Conservation (phyloP, 2,329 filamentous ascomycete genomes). For the Trichoderma aggressivum region DNA sequence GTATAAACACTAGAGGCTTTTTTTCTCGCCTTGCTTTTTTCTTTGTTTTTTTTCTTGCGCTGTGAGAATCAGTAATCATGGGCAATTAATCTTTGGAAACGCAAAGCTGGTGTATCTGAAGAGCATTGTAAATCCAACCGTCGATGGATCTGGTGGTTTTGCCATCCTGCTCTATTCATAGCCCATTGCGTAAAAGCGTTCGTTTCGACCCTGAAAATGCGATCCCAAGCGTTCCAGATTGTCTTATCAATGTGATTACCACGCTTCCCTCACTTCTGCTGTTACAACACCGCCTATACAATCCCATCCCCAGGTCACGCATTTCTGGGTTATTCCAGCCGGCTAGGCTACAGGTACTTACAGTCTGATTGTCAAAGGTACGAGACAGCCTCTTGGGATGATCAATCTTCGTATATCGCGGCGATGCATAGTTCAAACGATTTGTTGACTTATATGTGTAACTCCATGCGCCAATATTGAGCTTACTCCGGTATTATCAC, state of each 20-base stretch:
- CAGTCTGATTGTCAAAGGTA: neutral
- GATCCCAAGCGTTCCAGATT: neutral
- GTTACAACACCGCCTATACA: neutral
- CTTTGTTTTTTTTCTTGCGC: neutral
- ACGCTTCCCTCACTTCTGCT: neutral
- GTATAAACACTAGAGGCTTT: neutral
- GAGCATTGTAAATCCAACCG: neutral
- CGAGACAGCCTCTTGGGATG: neutral
- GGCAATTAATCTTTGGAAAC: neutral
- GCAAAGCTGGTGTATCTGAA: neutral
- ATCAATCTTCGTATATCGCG: neutral
- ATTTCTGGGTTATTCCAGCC: neutral
- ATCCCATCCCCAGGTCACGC: neutral
- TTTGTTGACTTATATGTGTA: neutral
- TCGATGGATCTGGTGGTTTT: neutral
- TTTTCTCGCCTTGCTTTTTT: neutral
- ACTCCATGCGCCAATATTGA: neutral
- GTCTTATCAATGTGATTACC: neutral
- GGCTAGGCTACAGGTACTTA: neutral
- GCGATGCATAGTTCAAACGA: neutral
- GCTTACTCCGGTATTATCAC: neutral
- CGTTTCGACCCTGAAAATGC: neutral
- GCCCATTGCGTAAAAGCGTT: neutral
- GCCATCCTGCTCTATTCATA: neutral
- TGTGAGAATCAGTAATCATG: neutral